Evolutionary conservation across 2,329 filamentous ascomycete species (phyloP), one percentile per base, ranked within the genome.

Genomic region (Fonsecaea erecta): DNA sequence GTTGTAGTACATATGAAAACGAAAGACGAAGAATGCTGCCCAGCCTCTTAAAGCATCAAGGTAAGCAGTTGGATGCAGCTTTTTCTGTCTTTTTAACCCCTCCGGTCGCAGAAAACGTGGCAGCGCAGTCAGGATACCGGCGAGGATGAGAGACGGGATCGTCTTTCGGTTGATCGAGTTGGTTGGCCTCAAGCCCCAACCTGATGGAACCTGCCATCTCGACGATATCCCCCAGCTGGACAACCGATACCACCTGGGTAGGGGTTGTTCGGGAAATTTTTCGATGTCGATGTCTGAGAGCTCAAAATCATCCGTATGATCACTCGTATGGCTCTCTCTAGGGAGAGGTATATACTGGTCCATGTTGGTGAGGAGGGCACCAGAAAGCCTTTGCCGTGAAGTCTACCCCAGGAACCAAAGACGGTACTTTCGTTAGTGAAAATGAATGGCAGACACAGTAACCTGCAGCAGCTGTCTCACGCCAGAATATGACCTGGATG

Each of bases 11-110:
- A 51, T 60, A 24, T 68, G 67, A 53, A 66, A 65, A 16, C 62
- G 58, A 32, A 62, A 62, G 37, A 68, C 67, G 24, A 62, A 51
- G 18, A 74, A 58, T 5, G 72, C 72, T 11, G 72, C 72, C 58
- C 73, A 55, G 6, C 72, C 72, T 60, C 72, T 63, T 51, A 73
- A 61, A 24, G 71, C 72, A 65, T 73, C 72, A 14, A 74, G 66
- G 52, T 73, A 74, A 34, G 72, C 68, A 3, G 72, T 74, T 3
- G 65, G 52, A 40, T 70, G 68, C 51, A 67, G 56, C 26, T 68
- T 54, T n/a, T 62, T 63, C 28, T 63, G 56, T 6, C 40, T 43
- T 11, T 30, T 48, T 48, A 63, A 30, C 11, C 64, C 64, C 0
- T 53, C 60, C 2, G 64, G 64, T 26, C 60, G 64, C 30, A 66